Evolutionary conservation across 1,284 basidiomycete species (phyloP).

Genomic region (Meripilus lineatus): DNA sequence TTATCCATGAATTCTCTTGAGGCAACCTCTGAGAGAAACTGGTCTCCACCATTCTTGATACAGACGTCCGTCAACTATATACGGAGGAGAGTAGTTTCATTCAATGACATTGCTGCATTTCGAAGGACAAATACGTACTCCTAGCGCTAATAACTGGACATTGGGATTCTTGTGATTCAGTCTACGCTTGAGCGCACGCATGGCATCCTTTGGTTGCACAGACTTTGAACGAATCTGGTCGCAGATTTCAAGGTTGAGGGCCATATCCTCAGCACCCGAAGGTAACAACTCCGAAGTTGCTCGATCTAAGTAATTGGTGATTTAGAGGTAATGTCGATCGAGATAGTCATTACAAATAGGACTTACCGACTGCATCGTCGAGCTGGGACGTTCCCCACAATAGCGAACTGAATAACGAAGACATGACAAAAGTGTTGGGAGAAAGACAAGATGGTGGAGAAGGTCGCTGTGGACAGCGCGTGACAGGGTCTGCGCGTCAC

Average conservation of each 20-base stretch:
- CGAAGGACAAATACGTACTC: conserved; percentile 46
- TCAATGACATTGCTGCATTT: background rate
- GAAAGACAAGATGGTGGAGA: background rate
- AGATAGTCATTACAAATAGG: conserved; percentile 3
- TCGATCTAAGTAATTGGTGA: conserved; percentile 63
- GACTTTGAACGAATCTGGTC: conserved; percentile 95
- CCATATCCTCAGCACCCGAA: conserved; percentile 83
- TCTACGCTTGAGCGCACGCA: conserved; percentile 85
- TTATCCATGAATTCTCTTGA: conserved; percentile 94
- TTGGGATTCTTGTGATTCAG: conserved; percentile 96
- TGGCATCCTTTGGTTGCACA: conserved; percentile 80
- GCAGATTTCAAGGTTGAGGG: conserved; percentile 92
- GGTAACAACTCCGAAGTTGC: conserved; percentile 88
- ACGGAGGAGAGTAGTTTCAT: conserved; percentile 8
- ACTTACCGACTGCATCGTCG: conserved; percentile 71
- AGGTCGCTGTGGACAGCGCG: conserved; percentile 4
- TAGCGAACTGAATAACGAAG: conserved; percentile 49
- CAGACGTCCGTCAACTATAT: conserved; percentile 84
- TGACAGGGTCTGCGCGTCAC: conserved; percentile 6
- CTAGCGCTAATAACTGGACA: conserved; percentile 84
- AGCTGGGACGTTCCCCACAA: conserved; percentile 75
- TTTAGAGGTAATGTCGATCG: background rate
- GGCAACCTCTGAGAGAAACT: conserved; percentile 80
- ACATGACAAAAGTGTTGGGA: conserved; percentile 26
- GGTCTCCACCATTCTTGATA: conserved; percentile 97